Base-by-base conservation (phyloP, 2,329 filamentous ascomycete genomes). In the Phialocephala sp. region DNA sequence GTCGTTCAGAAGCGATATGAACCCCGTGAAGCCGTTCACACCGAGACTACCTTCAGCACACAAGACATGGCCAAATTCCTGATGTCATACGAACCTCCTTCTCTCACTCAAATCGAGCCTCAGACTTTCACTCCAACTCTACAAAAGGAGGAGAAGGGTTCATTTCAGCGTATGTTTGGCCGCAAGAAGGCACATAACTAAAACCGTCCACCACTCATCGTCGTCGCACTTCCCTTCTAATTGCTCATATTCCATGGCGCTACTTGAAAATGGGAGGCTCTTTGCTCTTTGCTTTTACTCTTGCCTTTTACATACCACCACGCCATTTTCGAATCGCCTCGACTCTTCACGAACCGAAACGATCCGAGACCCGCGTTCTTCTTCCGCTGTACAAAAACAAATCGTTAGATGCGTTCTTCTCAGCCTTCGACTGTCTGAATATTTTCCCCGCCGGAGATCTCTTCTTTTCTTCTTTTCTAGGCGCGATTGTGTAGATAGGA, bases 61-160 rank as follows among this genome's bases (percentile, higher is more conserved):
- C 27, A 85, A 20, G 91, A 93, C 59, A 78, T 94, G 54, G 91
- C 91, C 0, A 87, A 88, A 60, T 94, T 94, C 76, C 79, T 95
- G 11, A 70, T 68, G 59, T 62, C 64, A 12, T 71, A 68, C 36
- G 70, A 74, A 36, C 73, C 74, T 14, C 71, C 74, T 5, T 68
- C 59, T 50, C 63, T 50, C 9, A 60, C 59, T 43, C 66, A 69
- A 36, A 59, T 68, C 6, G 65, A 72, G 43, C 70, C 71, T 9
- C 63, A 68, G 47, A 64, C 69, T 11, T 72, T 73, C 39, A 39
- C 63, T 11, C 66, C 71, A 2, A 66, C 56, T 35, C 18, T 71
- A 6, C 68, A 68, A 52, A 73, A 72, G 47, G 69, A 72, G 41
- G 73, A 74, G 63, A 62, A 68, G 15, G 66, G 66, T 55, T 62